Evolutionary conservation across 345 rosid species (phyloP).

Genomic region (Linum lewisii): DNA sequence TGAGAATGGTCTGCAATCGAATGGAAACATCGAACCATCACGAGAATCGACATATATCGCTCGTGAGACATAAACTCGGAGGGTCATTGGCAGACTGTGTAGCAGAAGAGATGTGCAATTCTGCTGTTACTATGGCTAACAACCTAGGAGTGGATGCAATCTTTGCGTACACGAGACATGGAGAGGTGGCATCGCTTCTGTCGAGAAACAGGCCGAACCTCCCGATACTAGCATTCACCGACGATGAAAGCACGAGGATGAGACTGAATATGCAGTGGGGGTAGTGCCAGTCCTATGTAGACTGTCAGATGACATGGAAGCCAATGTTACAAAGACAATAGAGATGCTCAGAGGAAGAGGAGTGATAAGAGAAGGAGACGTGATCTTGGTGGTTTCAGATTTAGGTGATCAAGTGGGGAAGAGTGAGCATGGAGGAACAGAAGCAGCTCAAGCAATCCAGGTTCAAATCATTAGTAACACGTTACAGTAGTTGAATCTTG

Average conservation of each 20-base stretch:
- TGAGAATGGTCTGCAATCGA: constrained; percentile 45
- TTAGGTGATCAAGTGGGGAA: no score
- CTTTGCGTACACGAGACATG: constrained; percentile 58
- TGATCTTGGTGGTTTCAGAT: constrained; percentile 50
- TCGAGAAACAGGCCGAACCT: constrained; percentile 67
- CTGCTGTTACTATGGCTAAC: constrained; percentile 61
- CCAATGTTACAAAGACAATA: constrained; percentile 33
- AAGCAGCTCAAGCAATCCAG: constrained; percentile 33
- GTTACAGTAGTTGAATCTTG: no score
- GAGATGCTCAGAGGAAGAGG: constrained; percentile 40
- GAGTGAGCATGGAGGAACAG: no score
- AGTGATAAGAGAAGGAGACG: constrained; percentile 35
- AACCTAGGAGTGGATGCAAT: constrained; percentile 57
- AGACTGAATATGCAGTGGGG: constrained; percentile 64
- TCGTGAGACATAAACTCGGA: constrained; percentile 30
- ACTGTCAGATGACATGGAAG: constrained; percentile 50
- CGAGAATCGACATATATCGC: constrained; percentile 29
- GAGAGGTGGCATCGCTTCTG: constrained; percentile 60
- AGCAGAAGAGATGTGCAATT: constrained; percentile 63
- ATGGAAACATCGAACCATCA: constrained; percentile 53
- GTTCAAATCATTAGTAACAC: constrained; percentile 38
- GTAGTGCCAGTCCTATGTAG: constrained; percentile 36
- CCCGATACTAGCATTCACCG: constrained; percentile 60
- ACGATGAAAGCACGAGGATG: constrained; percentile 34
- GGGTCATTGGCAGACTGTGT: constrained; percentile 38